A percentile compares a stretch with the other conserved stretches of the same genome.
phyloP scores from a whole-genome alignment of 2,329 filamentous ascomycete species.

The Chaetomiaceae sp. region DNA sequence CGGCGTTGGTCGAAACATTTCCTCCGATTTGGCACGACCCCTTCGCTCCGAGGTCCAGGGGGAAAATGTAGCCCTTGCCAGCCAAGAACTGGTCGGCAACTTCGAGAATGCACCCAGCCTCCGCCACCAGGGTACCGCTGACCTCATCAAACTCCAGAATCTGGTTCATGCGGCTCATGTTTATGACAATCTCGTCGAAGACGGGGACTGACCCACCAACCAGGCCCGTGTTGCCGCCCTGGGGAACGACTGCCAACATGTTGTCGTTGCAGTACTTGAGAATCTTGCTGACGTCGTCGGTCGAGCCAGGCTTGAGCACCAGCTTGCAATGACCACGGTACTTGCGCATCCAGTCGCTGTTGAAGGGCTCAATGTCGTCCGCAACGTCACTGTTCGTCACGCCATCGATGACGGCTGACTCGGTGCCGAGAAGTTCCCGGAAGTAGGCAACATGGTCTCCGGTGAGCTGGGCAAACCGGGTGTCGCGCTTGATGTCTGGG shows the following conservation, averaged over 20 bases:
- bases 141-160: constrained; percentile 91
- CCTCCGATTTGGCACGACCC: constrained; percentile 95
- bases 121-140: constrained; percentile 82
- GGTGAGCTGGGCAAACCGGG: constrained; percentile 69
- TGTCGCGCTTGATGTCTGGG: constrained; percentile 74
- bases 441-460: constrained; percentile 79
- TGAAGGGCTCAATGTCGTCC: constrained; percentile 86
- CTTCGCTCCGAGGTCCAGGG: constrained; percentile 94
- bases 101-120: constrained; percentile 89
- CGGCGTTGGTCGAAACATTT: constrained; percentile 93
- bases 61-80: constrained; percentile 83
- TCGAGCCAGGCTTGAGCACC: constrained; percentile 79
- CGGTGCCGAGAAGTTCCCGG: constrained; percentile 70
- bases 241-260: constrained; percentile 86
- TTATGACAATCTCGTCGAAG: constrained; percentile 97
- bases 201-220: constrained; percentile 95
- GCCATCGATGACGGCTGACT: constrained; percentile 79
- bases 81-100: constrained; percentile 81
- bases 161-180: constrained; percentile 81
- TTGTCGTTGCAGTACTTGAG: constrained; percentile 94
- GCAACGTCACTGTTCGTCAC: constrained; percentile 63
- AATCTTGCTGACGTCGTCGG: constrained; percentile 85
- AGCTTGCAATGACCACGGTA: constrained; percentile 86
- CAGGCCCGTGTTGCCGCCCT: constrained; percentile 94
- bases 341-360: constrained; percentile 98